Evolutionary conservation across 2,329 filamentous ascomycete species (phyloP).

Genomic region (Xylaria sp.): DNA sequence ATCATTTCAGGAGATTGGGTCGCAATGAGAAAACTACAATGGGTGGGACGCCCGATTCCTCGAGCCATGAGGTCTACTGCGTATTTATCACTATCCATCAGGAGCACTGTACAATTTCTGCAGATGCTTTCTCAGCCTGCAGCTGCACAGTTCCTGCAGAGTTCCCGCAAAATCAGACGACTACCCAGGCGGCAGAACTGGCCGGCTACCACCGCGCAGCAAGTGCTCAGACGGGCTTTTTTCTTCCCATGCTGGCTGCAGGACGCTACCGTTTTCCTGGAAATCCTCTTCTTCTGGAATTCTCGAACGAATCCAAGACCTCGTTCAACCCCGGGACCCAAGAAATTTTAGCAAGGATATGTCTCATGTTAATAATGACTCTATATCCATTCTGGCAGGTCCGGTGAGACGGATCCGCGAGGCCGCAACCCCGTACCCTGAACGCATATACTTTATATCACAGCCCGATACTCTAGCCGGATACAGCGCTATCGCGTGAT

Average conservation of each 20-base stretch:
- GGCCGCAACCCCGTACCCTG: constrained; percentile 14
- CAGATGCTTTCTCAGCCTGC: constrained; percentile 5
- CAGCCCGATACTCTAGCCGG: background rate
- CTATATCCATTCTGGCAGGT: constrained; percentile 28
- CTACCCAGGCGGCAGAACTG: constrained; percentile 16
- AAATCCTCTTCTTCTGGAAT: background rate
- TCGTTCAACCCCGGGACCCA: background rate
- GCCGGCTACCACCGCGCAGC: background rate
- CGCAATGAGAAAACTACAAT: constrained; percentile 10
- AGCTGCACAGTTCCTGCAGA: background rate
- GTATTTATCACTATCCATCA: constrained; percentile 17
- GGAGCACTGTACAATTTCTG: background rate
- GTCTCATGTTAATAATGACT: constrained; percentile 14
- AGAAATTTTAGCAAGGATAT: constrained; percentile 5
- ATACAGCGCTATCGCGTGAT: constrained; percentile 14
- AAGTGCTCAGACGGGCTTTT: background rate
- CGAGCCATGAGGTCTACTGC: constrained; percentile 8
- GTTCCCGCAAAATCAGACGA: background rate
- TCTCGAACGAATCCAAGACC: constrained; percentile 14
- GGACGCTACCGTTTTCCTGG: background rate
- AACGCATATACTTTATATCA: constrained; percentile 4
- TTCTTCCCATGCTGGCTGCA: background rate
- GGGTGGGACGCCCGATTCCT: background rate
- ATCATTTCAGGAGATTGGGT: constrained; percentile 28
- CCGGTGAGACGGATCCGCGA: constrained; percentile 9